phyloP scores from a whole-genome alignment of 2,329 filamentous ascomycete genomes.

The Diplodia mutila region DNA sequence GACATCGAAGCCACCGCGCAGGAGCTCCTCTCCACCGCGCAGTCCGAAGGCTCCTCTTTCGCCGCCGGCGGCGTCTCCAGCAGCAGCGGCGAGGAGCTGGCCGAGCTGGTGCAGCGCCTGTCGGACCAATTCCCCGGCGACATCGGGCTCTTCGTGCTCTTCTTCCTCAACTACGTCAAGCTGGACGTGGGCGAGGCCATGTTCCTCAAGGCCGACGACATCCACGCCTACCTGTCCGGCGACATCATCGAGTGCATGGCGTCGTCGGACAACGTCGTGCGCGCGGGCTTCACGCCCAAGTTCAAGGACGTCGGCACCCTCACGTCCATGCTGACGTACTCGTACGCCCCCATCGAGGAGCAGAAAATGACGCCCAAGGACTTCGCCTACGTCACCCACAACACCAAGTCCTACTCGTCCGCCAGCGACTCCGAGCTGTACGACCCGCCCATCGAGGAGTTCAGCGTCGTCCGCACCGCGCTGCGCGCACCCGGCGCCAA shows the following conservation, averaged over 20 bases:
- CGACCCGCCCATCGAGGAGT: constrained; percentile 95
- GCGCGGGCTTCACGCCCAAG: constrained; percentile 95
- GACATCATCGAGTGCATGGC: constrained; percentile 99
- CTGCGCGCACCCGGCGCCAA: constrained; percentile 74
- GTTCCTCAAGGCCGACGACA: constrained; percentile 95
- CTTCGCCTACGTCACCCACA: constrained; percentile 84
- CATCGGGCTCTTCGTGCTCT: constrained; percentile 91
- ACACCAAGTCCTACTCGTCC: constrained; percentile 79
- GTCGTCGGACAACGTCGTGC: constrained; percentile 96
- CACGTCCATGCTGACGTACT: constrained; percentile 91
- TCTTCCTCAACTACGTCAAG: constrained; percentile 95
- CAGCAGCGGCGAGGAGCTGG: constrained; percentile 70
- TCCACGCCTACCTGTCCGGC: constrained; percentile 90
- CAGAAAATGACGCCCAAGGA: constrained; percentile 89
- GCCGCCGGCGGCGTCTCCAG: constrained; percentile 62
- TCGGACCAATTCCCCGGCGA: constrained; percentile 85
- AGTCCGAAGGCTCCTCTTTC: constrained; percentile 67
- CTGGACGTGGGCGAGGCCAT: constrained; percentile 89
- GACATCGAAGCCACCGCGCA: constrained; percentile 66
- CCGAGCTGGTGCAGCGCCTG: constrained; percentile 75
- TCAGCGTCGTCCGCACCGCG: constrained; percentile 81
- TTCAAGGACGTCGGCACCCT: constrained; percentile 95
- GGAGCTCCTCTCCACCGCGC: constrained; percentile 71
- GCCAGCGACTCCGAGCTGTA: constrained; percentile 76
- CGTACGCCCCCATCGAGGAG: constrained; percentile 88